Evolutionary conservation across 257 asterid genomes (phyloP).

Genomic region (Echites panduratus): DNA sequence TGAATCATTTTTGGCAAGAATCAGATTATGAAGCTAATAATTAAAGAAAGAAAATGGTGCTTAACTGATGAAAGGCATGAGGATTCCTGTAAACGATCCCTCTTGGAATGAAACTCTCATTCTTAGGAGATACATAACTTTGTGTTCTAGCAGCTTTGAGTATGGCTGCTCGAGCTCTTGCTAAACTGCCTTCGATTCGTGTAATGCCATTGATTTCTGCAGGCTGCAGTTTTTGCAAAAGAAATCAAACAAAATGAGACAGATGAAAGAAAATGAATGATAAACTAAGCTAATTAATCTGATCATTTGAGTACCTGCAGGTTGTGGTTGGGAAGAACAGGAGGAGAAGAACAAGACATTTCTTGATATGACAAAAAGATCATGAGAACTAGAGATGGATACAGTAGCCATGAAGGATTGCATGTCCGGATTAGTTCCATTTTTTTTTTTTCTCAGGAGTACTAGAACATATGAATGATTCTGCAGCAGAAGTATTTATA

Average conservation of each 20-base stretch:
- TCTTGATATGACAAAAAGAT: background rate
- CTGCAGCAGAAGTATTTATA: too few relatives aligned
- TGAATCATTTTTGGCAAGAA: too few relatives aligned
- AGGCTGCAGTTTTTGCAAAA: background rate
- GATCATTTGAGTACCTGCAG: background rate
- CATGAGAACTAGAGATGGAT: background rate
- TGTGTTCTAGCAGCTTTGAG: conserved; percentile 19
- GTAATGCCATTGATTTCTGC: background rate
- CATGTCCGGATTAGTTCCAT: background rate
- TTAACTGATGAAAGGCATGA: conserved; percentile 42
- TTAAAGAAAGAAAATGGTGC: background rate
- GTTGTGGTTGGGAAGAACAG: background rate
- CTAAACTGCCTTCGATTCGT: conserved; percentile 25
- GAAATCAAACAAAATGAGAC: background rate
- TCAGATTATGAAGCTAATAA: too few relatives aligned
- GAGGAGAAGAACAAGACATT: background rate
- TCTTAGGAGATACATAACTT: background rate
- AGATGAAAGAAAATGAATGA: background rate
- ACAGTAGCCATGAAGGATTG: background rate
- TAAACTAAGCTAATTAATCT: background rate
- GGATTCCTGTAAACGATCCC: conserved; percentile 38
- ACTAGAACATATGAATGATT: too few relatives aligned
- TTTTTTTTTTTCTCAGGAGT: background rate
- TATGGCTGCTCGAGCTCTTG: conserved; percentile 33
- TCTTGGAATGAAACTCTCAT: conserved; percentile 21